Evolutionary conservation across 208 protist species (phyloP).

Genomic region (Trypanosoma congolense): DNA sequence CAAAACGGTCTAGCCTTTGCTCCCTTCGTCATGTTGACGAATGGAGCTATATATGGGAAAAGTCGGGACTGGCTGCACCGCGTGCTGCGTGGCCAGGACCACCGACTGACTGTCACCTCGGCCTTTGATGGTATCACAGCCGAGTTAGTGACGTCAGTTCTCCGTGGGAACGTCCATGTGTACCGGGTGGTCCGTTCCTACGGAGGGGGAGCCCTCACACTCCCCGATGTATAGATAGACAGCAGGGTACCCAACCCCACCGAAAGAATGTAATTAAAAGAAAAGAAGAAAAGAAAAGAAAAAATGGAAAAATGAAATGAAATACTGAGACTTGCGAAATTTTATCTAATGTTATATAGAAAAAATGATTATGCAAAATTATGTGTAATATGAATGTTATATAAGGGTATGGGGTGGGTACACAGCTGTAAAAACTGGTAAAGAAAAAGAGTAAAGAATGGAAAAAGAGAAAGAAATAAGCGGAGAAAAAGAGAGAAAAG

Average conservation of each 20-base stretch:
- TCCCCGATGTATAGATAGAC: not conserved
- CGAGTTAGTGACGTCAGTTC: slow-evolving; percentile 1
- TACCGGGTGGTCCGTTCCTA: not conserved
- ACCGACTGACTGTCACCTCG: not conserved
- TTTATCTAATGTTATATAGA: too few species aligned
- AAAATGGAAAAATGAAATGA: too few species aligned
- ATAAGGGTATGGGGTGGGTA: too few species aligned
- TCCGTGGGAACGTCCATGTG: not conserved
- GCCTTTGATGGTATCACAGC: slow-evolving; percentile 22
- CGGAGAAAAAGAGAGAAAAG: too few species aligned
- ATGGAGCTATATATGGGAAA: slow-evolving; percentile 19
- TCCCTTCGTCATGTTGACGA: slow-evolving; percentile 25
- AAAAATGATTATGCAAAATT: too few species aligned
- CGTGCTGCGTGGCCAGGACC: slow-evolving; percentile 11
- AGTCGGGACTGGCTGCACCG: slow-evolving; percentile 19
- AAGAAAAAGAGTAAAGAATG: too few species aligned
- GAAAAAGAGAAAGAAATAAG: too few species aligned
- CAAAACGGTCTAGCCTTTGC: slow-evolving; percentile 12
- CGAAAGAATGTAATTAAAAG: not conserved
- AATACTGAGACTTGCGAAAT: too few species aligned
- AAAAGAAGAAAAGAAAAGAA: too few species aligned
- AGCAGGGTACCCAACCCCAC: not conserved
- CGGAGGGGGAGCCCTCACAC: not conserved
- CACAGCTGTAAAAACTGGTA: too few species aligned
- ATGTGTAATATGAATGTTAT: too few species aligned